phyloP scores from a whole-genome alignment of 345 rosid genomes.

The Gossypium sturtianum region DNA sequence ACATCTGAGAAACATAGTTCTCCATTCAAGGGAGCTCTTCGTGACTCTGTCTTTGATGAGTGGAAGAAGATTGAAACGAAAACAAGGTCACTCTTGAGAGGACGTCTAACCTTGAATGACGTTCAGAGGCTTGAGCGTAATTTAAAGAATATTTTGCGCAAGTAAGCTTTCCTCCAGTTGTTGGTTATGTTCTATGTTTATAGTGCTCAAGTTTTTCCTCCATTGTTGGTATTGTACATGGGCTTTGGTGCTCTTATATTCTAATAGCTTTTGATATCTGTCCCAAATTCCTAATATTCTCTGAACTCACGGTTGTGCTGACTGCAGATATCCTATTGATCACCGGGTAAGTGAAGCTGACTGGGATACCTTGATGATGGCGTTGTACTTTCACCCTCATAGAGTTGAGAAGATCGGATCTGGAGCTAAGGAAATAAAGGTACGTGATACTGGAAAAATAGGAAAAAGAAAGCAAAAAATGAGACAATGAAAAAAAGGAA shows the following conservation, averaged over 20 bases:
- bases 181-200: background rate
- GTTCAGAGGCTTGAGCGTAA: conserved; percentile 40
- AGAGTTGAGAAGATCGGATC: conserved; percentile 66
- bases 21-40: conserved; percentile 21
- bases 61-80: conserved; percentile 29
- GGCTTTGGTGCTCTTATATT: background rate
- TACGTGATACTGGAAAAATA: conserved; percentile 14
- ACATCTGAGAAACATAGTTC: conserved; percentile 33
- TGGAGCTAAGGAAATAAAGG: conserved; percentile 64
- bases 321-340: conserved; percentile 54
- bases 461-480: background rate
- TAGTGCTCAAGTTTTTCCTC: background rate
- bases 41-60: conserved; percentile 26
- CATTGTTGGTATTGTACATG: background rate
- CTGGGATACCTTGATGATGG: conserved; percentile 39
- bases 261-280: background rate
- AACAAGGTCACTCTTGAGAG: conserved; percentile 32
- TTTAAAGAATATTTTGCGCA: conserved; percentile 49
- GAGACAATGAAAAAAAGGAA: background rate
- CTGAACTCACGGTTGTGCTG: background rate
- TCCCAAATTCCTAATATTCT: background rate
- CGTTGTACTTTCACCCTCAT: conserved; percentile 71
- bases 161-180: conserved; percentile 38
- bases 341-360: conserved; percentile 49
- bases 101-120: conserved; percentile 34